These are phyloP conservation scores for Sarocladiaceae sp. DNA, from an alignment of 2,329 filamentous ascomycete genomes.

Conservation along the genomic window DNA sequence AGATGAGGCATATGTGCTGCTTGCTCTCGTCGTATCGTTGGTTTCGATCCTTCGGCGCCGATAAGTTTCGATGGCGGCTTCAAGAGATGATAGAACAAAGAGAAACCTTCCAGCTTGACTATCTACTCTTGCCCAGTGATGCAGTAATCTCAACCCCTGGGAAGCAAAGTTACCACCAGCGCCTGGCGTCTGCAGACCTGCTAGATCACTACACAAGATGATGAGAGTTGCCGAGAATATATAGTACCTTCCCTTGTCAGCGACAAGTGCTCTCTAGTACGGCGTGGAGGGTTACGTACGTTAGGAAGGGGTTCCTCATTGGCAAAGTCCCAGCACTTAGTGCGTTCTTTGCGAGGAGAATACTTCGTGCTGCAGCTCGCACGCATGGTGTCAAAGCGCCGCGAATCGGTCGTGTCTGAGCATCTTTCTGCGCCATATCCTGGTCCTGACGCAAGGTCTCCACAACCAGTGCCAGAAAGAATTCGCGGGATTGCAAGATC, in stretches of 20 bases:
- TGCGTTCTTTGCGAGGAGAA: background rate
- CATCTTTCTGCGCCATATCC: background rate
- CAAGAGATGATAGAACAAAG: background rate
- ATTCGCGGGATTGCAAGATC: background rate
- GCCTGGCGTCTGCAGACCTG: background rate
- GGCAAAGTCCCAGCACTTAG: background rate
- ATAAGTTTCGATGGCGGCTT: background rate
- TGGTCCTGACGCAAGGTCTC: background rate
- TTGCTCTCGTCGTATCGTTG: background rate
- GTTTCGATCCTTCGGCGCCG: too few species aligned
- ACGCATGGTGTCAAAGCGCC: conserved; percentile 4
- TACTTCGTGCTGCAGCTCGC: background rate
- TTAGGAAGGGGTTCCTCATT: conserved; percentile 1
- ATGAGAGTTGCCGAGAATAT: background rate
- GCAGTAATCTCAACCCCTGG: background rate
- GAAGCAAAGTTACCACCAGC: background rate
- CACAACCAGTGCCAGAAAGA: background rate
- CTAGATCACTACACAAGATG: conserved; percentile 2
- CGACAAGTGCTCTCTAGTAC: background rate
- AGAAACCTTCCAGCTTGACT: background rate
- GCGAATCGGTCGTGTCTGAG: background rate
- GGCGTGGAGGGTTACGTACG: background rate
- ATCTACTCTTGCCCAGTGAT: background rate
- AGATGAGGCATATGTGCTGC: background rate
- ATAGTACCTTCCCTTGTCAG: conserved; percentile 7